Evolutionary conservation across 2,329 filamentous ascomycete genomes (phyloP), one percentile per base, ranked within the genome.

Genomic region (Fusarium circinatum): DNA sequence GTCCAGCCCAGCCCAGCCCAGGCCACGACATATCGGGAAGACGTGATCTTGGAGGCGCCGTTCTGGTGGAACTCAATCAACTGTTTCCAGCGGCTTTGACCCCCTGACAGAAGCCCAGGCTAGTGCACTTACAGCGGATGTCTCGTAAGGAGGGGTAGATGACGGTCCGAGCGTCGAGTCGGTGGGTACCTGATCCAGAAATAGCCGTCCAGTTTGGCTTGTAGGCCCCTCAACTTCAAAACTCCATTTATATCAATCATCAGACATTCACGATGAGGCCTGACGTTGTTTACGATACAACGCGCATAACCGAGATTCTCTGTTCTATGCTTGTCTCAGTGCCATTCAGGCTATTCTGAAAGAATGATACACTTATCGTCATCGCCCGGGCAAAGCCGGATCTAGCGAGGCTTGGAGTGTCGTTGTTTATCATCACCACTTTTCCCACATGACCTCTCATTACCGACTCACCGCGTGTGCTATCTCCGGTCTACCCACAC

Each of bases 361-460:
- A 52, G 34, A 39, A 61, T 63, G 41, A 48, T 62, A 32, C 38
- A 24, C 41, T 45, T 69, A 34, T 36, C 30, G 44, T 52, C 61
- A 73, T 58, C 54, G 39, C n/a, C 55, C 72, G 72, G 72, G 60
- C 62, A 58, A 75, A 74, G 61, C 45, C 72, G 68, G 72, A 58
- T 71, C 45, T 34, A 52, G 56, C 44, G 39, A 65, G 34, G 55
- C 54, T 54, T 64, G 44, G 48, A 65, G 60, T 68, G 58, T 58
- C 32, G 47, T 63, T 48, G 65, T 44, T 56, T 56, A 60, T 75
- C 64, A 70, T 74, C 72, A 75, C 71, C 64, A 67, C 69, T 68
- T 75, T 74, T 73, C 58, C 72, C 72, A 75, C 72, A 75, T 75
- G 72, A 75, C 72, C 68, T 72, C 39, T 65, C 38, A 57, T 59